Evolutionary conservation across 2,329 filamentous ascomycete genomes (phyloP), one percentile per base, ranked within the genome.

Genomic region (Calcarisporium arbuscula): DNA sequence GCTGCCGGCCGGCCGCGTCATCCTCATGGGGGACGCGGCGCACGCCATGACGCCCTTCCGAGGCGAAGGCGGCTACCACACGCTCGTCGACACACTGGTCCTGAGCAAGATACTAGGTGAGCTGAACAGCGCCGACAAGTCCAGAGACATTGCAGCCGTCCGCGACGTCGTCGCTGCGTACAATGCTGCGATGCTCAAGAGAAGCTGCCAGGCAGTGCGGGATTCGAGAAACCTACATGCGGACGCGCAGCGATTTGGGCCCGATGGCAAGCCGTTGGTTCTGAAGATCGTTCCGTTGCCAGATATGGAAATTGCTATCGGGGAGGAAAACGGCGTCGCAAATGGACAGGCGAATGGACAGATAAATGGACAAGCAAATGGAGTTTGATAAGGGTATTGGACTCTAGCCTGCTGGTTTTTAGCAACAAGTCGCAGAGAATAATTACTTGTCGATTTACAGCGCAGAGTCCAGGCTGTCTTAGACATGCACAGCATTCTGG

Each of bases 11-110:
- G 52, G 59, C 5, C 53, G 57, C 10, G 57, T 61, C 3, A 49
- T 60, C 2, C 34, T 70, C 2, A 50, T 68, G 10, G 67, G 66
- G 0, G 67, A 71, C 45, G 60, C 67, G 1, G 66, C 64, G 1
- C 67, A 39, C 26, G 31, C 21, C 8, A 41, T 39, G 39, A 38
- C 39, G 7, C 39, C 39, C 3, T 41, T 60, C 38, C 60, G 66
- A 8, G 68, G 68, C 6, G 65, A 71, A 48, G 66, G 62, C 0
- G 62, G 61, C 2, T 30, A 30, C 18, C 33, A 35, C 28, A 10
- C 28, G 5, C 29, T 34, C n/a, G 64, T 70, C 27, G 57, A 65
- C 31, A 66, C 63, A 4, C 61, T 71, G 20, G 40, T 40, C 25
- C 41, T 57, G 3, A 45, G 49, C 18, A 43, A 51, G 23, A 39